Percentiles rank a stretch among this genome's conserved stretches.
phyloP scores from a whole-genome alignment of 331 rosid species.

The Spiraea crenata region DNA sequence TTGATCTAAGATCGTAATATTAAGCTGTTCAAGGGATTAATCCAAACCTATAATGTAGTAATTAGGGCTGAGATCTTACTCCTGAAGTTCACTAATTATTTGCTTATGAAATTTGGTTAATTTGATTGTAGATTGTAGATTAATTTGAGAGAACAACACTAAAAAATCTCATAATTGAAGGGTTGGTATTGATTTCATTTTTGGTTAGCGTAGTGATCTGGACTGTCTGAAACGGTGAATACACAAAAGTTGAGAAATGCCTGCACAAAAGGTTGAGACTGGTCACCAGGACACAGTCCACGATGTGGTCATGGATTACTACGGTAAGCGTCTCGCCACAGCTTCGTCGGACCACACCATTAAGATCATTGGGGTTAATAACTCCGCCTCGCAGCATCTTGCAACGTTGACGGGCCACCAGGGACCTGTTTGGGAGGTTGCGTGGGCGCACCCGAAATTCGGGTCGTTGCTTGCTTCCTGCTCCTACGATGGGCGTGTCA shows the following conservation, averaged over 20 bases:
- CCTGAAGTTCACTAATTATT: neutral
- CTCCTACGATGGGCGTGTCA: slow-evolving; percentile 72
- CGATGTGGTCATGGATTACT: slow-evolving; percentile 83
- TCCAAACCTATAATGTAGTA: neutral
- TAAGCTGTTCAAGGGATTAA: neutral
- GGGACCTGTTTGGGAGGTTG: slow-evolving; percentile 87
- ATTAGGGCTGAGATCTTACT: neutral
- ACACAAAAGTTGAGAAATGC: slow-evolving; percentile 39
- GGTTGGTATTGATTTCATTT: neutral
- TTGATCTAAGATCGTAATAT: neutral
- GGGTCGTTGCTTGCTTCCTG: slow-evolving; percentile 77
- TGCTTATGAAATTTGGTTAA: neutral
- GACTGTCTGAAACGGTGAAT: neutral
- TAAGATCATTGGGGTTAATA: slow-evolving; percentile 84
- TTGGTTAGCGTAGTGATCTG: neutral
- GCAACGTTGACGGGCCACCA: slow-evolving; percentile 74
- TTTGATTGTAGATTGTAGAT: too few relatives aligned
- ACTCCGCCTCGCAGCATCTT: slow-evolving; percentile 66
- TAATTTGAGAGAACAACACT: neutral
- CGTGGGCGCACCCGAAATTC: slow-evolving; percentile 85
- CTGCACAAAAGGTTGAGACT: slow-evolving; percentile 75
- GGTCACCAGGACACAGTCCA: slow-evolving; percentile 80
- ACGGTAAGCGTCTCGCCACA: slow-evolving; percentile 83
- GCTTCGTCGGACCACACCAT: slow-evolving; percentile 80
- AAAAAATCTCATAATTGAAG: neutral